Evolutionary conservation across 2,329 filamentous ascomycete genomes (phyloP).

Genomic region (Calonectria leucothoes): DNA sequence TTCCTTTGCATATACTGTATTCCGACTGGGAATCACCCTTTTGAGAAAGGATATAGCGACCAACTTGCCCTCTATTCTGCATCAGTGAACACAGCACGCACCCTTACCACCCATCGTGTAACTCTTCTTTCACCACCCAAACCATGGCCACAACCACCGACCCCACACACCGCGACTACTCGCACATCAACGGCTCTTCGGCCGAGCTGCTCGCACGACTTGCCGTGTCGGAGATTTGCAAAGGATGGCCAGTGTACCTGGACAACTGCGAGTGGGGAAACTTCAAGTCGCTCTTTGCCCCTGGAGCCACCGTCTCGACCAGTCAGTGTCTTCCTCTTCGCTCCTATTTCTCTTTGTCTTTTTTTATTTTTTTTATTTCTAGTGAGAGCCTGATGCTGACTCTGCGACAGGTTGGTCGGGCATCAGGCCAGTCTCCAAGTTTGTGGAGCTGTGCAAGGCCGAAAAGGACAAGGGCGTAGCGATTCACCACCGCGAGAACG

Average conservation of each 20-base stretch:
- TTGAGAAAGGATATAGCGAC: neutral
- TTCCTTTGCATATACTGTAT: neutral
- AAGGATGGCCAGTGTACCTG: slow-evolving; percentile 65
- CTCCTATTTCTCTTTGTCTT: too few species aligned
- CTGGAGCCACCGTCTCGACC: slow-evolving; percentile 61
- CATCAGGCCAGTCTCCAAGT: neutral
- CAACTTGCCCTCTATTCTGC: neutral
- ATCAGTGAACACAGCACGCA: too few species aligned
- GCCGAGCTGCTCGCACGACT: slow-evolving; percentile 57
- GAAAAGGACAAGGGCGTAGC: neutral
- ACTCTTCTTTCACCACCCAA: neutral
- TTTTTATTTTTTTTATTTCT: too few species aligned
- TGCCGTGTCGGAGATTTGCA: slow-evolving; percentile 62
- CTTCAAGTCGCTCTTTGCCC: slow-evolving; percentile 60
- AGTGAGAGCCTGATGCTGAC: too few species aligned
- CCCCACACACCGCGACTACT: neutral
- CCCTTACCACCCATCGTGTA: too few species aligned
- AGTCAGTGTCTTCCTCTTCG: slow-evolving; percentile 49
- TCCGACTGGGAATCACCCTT: neutral
- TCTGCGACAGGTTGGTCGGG: neutral
- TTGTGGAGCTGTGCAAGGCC: neutral
- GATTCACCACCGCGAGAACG: neutral
- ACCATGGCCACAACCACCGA: neutral
- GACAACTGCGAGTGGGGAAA: slow-evolving; percentile 66
- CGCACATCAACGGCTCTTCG: slow-evolving; percentile 52